These are phyloP conservation scores for Odontarrhena argentea DNA, from an alignment of 345 rosid species.

Conservation along the genomic window DNA sequence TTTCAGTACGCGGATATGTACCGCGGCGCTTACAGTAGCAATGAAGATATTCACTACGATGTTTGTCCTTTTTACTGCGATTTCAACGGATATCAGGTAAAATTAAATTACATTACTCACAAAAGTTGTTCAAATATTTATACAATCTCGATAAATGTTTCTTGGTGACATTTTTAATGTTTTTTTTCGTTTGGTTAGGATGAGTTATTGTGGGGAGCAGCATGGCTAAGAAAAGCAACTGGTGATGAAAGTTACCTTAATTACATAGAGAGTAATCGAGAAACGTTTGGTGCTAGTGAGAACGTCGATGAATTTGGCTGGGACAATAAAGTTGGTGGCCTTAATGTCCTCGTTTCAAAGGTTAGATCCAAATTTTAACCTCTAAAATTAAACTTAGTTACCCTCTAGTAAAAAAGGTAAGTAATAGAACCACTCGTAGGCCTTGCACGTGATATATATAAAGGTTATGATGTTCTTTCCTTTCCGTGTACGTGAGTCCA, in stretches of 20 bases:
- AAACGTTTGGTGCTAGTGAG: conserved; percentile 87
- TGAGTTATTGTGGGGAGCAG: conserved; percentile 97
- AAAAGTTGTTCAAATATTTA: too few species aligned
- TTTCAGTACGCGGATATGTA: conserved; percentile 75
- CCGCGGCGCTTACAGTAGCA: conserved; percentile 95
- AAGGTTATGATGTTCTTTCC: conserved; percentile 14
- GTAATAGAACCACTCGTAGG: conserved; percentile 2
- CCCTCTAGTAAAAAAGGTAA: neutral
- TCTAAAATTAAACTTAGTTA: neutral
- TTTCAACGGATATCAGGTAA: conserved; percentile 79
- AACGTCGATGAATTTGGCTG: conserved; percentile 94
- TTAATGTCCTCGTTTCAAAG: conserved; percentile 91
- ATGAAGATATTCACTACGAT: conserved; percentile 61
- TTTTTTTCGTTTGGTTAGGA: conserved; percentile 50
- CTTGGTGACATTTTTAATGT: neutral
- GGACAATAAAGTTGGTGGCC: conserved; percentile 97
- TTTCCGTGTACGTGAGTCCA: conserved; percentile 30
- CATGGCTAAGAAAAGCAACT: conserved; percentile 89
- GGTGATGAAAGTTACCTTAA: conserved; percentile 58
- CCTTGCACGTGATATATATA: conserved; percentile 22
- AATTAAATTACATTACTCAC: too few species aligned
- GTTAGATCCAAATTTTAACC: conserved; percentile 37
- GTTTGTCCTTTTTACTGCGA: conserved; percentile 96
- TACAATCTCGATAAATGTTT: neutral
- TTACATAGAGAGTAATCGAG: conserved; percentile 76